Conservation (phyloP, 495 filamentous ascomycete genomes). For the Bathelium albidoporum region DNA sequence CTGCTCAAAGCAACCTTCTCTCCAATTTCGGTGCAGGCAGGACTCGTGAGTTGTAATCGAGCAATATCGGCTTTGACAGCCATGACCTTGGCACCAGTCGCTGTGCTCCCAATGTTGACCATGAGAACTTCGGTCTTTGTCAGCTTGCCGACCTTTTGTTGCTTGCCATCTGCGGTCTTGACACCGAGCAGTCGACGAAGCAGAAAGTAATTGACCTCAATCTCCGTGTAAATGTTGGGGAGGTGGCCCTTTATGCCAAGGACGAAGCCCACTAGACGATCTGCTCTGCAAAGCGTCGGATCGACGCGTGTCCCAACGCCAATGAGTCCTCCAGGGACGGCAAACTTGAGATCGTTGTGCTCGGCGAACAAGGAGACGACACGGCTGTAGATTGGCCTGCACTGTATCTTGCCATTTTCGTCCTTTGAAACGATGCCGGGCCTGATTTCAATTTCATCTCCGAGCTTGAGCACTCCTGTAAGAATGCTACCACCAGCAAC, state of each 20-base stretch:
- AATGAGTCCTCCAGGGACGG: slow-evolving; percentile 92
- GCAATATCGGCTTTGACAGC: slow-evolving; percentile 96
- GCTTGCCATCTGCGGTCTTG: slow-evolving; percentile 95
- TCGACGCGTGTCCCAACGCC: slow-evolving; percentile 93
- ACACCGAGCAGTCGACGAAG: slow-evolving; percentile 89
- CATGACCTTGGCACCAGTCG: slow-evolving; percentile 83
- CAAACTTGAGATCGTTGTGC: slow-evolving; percentile 94
- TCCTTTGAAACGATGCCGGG: slow-evolving; percentile 92
- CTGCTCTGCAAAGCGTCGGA: slow-evolving; percentile 92
- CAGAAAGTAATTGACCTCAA: slow-evolving; percentile 98
- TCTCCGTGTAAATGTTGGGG: slow-evolving; percentile 90
- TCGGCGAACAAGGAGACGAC: slow-evolving; percentile 93
- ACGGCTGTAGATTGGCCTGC: slow-evolving; percentile 90
- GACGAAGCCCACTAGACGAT: slow-evolving; percentile 97
- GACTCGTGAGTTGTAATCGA: slow-evolving; percentile 76
- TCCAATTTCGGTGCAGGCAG: slow-evolving; percentile 84
- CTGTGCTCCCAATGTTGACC: slow-evolving; percentile 98
- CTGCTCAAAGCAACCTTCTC: slow-evolving; percentile 96
- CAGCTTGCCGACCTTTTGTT: slow-evolving; percentile 96
- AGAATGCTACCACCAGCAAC: slow-evolving; percentile 95
- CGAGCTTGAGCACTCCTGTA: slow-evolving; percentile 87
- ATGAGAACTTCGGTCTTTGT: slow-evolving; percentile 97
- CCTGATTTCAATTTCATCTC: slow-evolving; percentile 96
- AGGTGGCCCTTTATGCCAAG: slow-evolving; percentile 84
- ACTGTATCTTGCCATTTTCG: slow-evolving; percentile 86